Evolutionary conservation across 495 filamentous ascomycete species (phyloP).

Genomic region (Terfezia claveryi): DNA sequence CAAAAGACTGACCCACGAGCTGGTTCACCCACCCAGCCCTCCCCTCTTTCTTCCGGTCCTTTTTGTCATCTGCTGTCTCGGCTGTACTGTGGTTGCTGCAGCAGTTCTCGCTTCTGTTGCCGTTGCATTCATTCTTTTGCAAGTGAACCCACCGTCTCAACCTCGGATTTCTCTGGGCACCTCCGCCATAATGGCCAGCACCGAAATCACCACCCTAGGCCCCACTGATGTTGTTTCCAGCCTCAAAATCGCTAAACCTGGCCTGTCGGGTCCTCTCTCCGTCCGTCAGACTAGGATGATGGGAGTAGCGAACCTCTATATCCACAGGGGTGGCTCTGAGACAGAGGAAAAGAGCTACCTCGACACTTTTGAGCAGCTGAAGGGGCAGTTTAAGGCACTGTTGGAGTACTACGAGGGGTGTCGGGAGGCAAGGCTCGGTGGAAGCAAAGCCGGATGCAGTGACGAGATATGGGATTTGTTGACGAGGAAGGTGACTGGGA

Average conservation of each 20-base stretch:
- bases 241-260: neutral
- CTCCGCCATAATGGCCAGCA: neutral
- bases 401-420: neutral
- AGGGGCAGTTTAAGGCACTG: neutral
- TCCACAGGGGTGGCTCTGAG: neutral
- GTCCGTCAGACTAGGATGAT: neutral
- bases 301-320: neutral
- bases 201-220: neutral
- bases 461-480: neutral
- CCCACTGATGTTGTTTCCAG: neutral
- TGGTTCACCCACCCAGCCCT: too few species aligned
- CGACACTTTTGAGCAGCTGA: neutral
- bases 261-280: neutral
- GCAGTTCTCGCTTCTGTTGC: too few species aligned
- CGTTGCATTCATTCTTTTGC: too few species aligned
- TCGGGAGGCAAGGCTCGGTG: neutral
- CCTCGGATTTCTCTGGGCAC: too few species aligned
- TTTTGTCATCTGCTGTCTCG: too few species aligned
- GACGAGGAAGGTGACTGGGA: neutral
- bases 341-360: neutral
- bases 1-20: too few species aligned
- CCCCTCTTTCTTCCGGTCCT: too few species aligned
- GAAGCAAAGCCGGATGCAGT: neutral
- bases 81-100: too few species aligned
- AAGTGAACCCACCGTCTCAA: too few species aligned